Base-by-base conservation (phyloP, 2,329 filamentous ascomycete species). In the Trichophyton mentagrophytes region DNA sequence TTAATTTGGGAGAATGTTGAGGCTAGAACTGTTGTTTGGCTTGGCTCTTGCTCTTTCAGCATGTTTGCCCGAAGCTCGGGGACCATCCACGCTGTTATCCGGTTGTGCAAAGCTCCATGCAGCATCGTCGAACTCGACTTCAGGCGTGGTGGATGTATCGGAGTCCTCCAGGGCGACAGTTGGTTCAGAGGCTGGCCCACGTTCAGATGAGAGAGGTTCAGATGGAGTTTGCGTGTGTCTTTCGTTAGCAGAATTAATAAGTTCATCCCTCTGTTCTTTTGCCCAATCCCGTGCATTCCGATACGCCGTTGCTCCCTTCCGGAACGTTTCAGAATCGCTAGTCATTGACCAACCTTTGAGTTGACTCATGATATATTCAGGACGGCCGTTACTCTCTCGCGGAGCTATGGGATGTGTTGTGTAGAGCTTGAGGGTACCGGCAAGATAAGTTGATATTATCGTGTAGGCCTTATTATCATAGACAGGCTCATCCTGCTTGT, bases 211-310 rank as follows among this genome's bases (percentile, higher is more conserved):
- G 38, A 11, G 57, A 49, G 0, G 7, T 49, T 59, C 55, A 15
- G 55, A 38, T 13, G 6, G 56, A 58, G 36, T 3, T 46, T 58
- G 33, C 36, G 33, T 57, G 40, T 61, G 33, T 59, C 30, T 49
- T 49, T 59, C 60, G 36, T 75, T 74, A 33, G 69, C 70, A 6
- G 61, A 62, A 36, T 61, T 60, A 30, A 76, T 73, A 51, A 75
- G 70, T n/a, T 49, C 56, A 61, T 76, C 69, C 9, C 77, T 72
- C 58, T 76, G 65, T 30, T 66, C 62, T 62, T 70, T 67, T 3
- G 76, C 74, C 64, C 72, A 65, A 55, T 78, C 73, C 61, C 74
- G 67, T 0, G 66, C 65, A 66, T 78, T 78, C 57, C 76, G 59
- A 40, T 40, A 40, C 15, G 38, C 38, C 13, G 38, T 15, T 40